These are phyloP conservation scores for Fusarium burgessii DNA, from an alignment of 2,329 filamentous ascomycete species.

Conservation along the genomic window DNA sequence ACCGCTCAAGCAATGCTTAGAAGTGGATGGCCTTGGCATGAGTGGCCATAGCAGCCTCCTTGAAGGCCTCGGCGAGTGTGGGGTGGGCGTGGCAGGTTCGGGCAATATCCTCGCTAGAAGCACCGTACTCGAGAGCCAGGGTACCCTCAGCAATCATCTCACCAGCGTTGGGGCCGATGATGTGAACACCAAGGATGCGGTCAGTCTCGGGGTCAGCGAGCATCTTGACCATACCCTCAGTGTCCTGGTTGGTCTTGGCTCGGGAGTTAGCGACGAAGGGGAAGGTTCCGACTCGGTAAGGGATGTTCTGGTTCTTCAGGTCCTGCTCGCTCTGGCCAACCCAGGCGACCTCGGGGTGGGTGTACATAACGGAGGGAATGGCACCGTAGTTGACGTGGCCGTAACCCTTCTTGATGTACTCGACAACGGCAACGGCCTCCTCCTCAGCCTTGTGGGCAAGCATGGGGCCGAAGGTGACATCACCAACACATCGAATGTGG, in stretches of 20 bases:
- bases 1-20: conserved; percentile 59
- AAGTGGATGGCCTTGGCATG: conserved; percentile 97
- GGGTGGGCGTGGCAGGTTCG: conserved; percentile 97
- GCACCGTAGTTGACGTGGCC: conserved; percentile 99
- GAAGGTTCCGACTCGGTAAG: conserved; percentile 94
- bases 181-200: conserved; percentile 94
- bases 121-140: conserved; percentile 95
- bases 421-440: conserved; percentile 92
- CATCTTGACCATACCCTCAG: conserved; percentile 97
- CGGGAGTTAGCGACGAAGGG: conserved; percentile 98
- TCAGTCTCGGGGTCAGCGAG: conserved; percentile 96
- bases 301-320: conserved; percentile 87
- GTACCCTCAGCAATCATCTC: conserved; percentile 99
- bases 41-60: conserved; percentile 99
- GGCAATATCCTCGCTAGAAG: conserved; percentile 92
- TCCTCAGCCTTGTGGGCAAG: conserved; percentile 99
- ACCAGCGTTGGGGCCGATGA: conserved; percentile 93
- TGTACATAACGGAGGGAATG: conserved; percentile 99
- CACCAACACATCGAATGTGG: conserved; percentile 96
- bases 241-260: conserved; percentile 98
- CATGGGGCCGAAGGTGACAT: conserved; percentile 98
- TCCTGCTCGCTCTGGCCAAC: conserved; percentile 98
- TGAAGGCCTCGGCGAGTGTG: conserved; percentile 96
- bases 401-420: conserved; percentile 98
- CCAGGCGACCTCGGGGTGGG: conserved; percentile 97